Evolutionary conservation across 495 filamentous ascomycete species (phyloP).

Genomic region (Aspergillus nanangensis): DNA sequence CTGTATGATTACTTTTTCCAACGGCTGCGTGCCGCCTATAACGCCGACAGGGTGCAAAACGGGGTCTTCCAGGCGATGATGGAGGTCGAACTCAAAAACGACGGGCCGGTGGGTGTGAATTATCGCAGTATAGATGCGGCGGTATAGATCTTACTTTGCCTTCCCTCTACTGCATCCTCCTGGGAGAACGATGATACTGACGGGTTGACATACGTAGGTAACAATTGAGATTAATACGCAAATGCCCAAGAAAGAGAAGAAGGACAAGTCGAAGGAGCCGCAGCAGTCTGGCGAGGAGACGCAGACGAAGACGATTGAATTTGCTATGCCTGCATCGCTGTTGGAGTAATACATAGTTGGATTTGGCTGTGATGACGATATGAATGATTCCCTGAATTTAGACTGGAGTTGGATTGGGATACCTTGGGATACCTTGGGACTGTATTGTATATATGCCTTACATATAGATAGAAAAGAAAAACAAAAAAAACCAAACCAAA

Average conservation of each 20-base stretch:
- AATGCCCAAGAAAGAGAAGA: slow-evolving; percentile 49
- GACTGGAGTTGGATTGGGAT: slow-evolving; percentile 5
- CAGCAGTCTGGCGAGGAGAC: slow-evolving; percentile 14
- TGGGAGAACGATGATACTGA: slow-evolving; percentile 10
- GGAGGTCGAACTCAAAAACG: slow-evolving; percentile 91
- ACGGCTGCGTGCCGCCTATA: slow-evolving; percentile 71
- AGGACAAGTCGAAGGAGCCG: slow-evolving; percentile 11
- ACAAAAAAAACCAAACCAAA: too few relatives aligned
- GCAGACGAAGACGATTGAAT: slow-evolving; percentile 25
- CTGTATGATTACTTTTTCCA: slow-evolving; percentile 79
- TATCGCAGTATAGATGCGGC: slow-evolving; percentile 61
- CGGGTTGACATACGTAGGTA: slow-evolving; percentile 38
- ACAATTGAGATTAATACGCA: slow-evolving; percentile 63
- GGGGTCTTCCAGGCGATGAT: slow-evolving; percentile 99
- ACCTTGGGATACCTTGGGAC: slow-evolving; percentile 13
- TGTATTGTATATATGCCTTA: slow-evolving; percentile 10
- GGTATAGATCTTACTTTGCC: slow-evolving; percentile 43
- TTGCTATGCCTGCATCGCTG: slow-evolving; percentile 35
- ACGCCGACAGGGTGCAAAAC: slow-evolving; percentile 76
- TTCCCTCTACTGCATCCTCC: slow-evolving; percentile 8
- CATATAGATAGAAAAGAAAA: not conserved
- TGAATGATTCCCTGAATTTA: slow-evolving; percentile 7
- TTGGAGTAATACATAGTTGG: slow-evolving; percentile 26
- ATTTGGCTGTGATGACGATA: too few relatives aligned
- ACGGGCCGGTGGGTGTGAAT: slow-evolving; percentile 83